Percentiles rank a stretch among this genome's conserved stretches.
phyloP scores from a whole-genome alignment of 192 early-diverging fungal species.

The Coemansia sp. region DNA sequence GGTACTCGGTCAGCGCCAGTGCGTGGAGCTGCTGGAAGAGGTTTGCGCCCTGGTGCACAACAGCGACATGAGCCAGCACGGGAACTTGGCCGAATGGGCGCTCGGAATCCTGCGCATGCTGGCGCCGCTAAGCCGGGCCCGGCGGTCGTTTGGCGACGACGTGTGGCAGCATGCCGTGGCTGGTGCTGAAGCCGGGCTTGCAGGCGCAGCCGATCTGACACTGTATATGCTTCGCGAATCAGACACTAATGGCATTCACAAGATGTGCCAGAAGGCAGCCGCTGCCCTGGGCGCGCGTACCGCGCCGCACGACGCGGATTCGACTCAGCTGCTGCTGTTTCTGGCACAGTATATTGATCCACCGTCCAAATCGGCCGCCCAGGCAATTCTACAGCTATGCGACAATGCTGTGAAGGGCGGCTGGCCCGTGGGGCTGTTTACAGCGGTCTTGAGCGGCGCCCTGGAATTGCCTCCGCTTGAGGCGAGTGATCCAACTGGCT shows the following conservation, averaged over 20 bases:
- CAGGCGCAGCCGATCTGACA: constrained; percentile 26
- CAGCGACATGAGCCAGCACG: constrained; percentile 24
- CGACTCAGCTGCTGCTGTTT: constrained; percentile 11
- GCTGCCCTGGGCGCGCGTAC: constrained; percentile 17
- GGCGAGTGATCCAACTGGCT: not conserved
- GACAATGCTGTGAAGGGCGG: constrained; percentile 12
- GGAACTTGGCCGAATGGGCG: constrained; percentile 34
- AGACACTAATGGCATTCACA: constrained; percentile 1
- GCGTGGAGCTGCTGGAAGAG: constrained; percentile 18
- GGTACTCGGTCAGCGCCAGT: constrained; percentile 6
- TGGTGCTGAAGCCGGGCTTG: constrained; percentile 22
- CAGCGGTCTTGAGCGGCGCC: not conserved
- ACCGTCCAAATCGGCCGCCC: not conserved
- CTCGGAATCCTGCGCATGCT: constrained; percentile 24
- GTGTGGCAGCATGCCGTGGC: constrained; percentile 40
- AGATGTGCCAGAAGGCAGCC: constrained; percentile 31
- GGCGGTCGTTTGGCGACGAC: constrained; percentile 4
- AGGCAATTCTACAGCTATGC: constrained; percentile 19
- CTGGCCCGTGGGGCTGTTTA: constrained; percentile 27
- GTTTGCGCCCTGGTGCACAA: constrained; percentile 13
- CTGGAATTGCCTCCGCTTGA: constrained; percentile 5
- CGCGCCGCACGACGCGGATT: constrained; percentile 8
- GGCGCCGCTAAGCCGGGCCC: too few species aligned
- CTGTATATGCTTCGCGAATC: constrained; percentile 17
- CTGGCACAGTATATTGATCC: constrained; percentile 20